Percentiles rank a stretch among this genome's conserved stretches.
These are phyloP conservation scores for Sedum album DNA, from an alignment of 164 flowering plant genomes.

Conservation along the genomic window DNA sequence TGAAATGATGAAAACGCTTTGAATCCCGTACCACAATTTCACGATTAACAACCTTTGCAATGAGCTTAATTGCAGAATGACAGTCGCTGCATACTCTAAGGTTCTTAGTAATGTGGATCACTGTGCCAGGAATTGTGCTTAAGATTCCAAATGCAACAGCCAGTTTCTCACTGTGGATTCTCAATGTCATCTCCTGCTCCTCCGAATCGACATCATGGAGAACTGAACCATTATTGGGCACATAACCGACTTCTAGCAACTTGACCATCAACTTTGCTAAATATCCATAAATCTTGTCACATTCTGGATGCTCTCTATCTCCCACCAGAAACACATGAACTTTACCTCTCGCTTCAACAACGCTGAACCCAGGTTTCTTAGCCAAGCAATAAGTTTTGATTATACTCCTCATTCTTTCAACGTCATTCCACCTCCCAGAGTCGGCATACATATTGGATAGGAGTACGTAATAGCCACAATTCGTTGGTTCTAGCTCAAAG, in stretches of 20 bases:
- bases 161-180: conserved; percentile 75
- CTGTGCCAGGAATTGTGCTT: conserved; percentile 52
- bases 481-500: conserved; percentile 64
- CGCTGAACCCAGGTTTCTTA: conserved; percentile 79
- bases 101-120: conserved; percentile 60
- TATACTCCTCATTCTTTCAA: conserved; percentile 47
- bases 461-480: conserved; percentile 73
- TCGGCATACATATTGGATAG: conserved; percentile 83
- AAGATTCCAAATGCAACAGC: conserved; percentile 77
- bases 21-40: conserved; percentile 71
- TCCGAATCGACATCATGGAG: conserved; percentile 70
- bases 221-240: conserved; percentile 49
- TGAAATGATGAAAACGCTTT: conserved; percentile 72
- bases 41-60: conserved; percentile 40
- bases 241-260: conserved; percentile 59
- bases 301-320: conserved; percentile 70
- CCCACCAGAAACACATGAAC: conserved; percentile 77
- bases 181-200: conserved; percentile 56
- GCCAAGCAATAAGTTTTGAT: conserved; percentile 47
- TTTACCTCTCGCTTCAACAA: conserved; percentile 61
- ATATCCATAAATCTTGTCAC: conserved; percentile 42
- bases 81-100: conserved; percentile 71
- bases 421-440: conserved; percentile 80
- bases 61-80: conserved; percentile 54
- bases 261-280: conserved; percentile 38